A percentile compares a stretch with the other conserved stretches of the same genome.
phyloP scores from a whole-genome alignment of 768 basidiomycete genomes.

The Rhizopogon sp. region DNA sequence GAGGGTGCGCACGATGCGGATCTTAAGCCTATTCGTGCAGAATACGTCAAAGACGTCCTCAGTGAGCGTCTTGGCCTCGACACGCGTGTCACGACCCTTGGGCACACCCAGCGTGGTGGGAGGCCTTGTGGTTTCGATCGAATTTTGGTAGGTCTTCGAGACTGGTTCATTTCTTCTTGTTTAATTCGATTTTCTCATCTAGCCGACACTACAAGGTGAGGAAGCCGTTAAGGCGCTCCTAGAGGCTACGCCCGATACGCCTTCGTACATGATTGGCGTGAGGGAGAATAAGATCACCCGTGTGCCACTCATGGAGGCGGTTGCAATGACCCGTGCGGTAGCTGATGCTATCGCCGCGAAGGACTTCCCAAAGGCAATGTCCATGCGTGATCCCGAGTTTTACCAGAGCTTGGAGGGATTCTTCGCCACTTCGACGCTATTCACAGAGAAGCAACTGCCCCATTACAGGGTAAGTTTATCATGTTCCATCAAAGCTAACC shows the following conservation, averaged over 20 bases:
- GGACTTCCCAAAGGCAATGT: constrained; percentile 85
- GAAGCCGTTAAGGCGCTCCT: too few relatives aligned
- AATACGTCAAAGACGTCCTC: constrained; percentile 87
- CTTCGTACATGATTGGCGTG: constrained; percentile 97
- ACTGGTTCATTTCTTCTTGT: not conserved
- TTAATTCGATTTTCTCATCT: not conserved
- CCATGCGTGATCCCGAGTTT: constrained; percentile 89
- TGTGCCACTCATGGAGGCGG: constrained; percentile 90
- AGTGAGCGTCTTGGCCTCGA: constrained; percentile 85
- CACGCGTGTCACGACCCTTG: constrained; percentile 93
- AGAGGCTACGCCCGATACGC: constrained; percentile 73
- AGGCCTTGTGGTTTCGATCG: constrained; percentile 91
- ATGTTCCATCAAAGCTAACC: not conserved
- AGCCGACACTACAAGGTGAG: constrained; percentile 58
- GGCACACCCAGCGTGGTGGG: constrained; percentile 95
- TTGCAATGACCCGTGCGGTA: constrained; percentile 85
- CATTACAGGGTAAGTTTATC: constrained; percentile 34
- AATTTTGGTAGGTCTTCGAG: constrained; percentile 58
- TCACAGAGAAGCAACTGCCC: constrained; percentile 49
- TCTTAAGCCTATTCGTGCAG: constrained; percentile 88
- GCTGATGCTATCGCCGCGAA: constrained; percentile 74
- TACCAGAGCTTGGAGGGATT: constrained; percentile 85
- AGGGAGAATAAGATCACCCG: constrained; percentile 93
- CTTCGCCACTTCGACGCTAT: constrained; percentile 60
- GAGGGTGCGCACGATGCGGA: constrained; percentile 90